A percentile compares a stretch with the other conserved stretches of the same genome.
These are phyloP conservation scores for Tilletia walkeri DNA, from an alignment of 1,284 basidiomycete species.

Conservation along the genomic window DNA sequence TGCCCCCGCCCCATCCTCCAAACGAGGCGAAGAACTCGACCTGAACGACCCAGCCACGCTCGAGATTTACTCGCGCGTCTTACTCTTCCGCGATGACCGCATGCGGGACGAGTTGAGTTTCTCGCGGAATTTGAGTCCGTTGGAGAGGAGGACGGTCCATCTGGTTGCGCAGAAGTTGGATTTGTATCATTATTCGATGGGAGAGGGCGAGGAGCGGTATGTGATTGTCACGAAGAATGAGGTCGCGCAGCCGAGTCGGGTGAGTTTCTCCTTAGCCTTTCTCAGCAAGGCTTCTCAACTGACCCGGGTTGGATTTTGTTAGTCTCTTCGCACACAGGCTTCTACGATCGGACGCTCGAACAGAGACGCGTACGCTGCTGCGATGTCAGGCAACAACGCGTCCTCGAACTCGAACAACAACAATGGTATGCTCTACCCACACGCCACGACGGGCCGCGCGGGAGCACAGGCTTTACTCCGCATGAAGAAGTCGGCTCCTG, in stretches of 20 bases:
- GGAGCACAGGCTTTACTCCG: constrained; percentile 29
- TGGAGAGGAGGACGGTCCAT: constrained; percentile 88
- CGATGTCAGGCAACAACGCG: background rate
- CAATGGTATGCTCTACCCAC: constrained; percentile 33
- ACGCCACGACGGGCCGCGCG: constrained; percentile 38
- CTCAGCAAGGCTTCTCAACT: background rate
- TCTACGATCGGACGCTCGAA: constrained; percentile 45
- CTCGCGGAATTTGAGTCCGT: constrained; percentile 76
- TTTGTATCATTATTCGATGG: constrained; percentile 88
- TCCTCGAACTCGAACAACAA: constrained; percentile 16
- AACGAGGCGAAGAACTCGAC: constrained; percentile 68
- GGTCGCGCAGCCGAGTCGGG: constrained; percentile 20
- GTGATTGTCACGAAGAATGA: constrained; percentile 70
- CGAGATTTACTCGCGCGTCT: constrained; percentile 93
- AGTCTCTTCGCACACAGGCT: constrained; percentile 40
- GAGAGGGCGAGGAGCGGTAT: constrained; percentile 85
- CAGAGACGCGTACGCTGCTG: constrained; percentile 19
- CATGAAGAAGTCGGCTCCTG: constrained; percentile 52
- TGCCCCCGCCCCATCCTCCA: background rate
- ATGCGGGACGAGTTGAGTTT: constrained; percentile 98
- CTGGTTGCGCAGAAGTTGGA: constrained; percentile 92
- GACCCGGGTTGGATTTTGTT: background rate
- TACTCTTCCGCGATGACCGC: constrained; percentile 95
- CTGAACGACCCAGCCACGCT: constrained; percentile 91
- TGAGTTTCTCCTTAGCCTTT: background rate